These are phyloP conservation scores for Tephrocybe sp. DNA, from an alignment of 768 basidiomycete species.

Conservation along the genomic window DNA sequence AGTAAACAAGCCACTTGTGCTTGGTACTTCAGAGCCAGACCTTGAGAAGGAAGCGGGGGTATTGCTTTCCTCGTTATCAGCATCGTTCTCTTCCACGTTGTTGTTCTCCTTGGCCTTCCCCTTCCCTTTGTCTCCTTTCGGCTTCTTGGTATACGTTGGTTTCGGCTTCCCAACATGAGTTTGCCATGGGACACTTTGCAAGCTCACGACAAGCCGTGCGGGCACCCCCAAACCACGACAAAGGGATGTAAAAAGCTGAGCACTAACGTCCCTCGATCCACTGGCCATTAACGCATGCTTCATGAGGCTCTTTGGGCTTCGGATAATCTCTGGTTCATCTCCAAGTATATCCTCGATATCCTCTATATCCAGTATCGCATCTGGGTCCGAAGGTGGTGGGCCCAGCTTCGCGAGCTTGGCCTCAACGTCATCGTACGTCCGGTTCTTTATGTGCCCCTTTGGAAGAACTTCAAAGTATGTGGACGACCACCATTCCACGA, in stretches of 20 bases:
- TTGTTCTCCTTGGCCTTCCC: constrained; percentile 32
- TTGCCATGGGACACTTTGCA: constrained; percentile 94
- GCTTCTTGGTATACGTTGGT: constrained; percentile 36
- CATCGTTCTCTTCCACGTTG: constrained; percentile 29
- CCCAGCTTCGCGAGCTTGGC: constrained; percentile 33
- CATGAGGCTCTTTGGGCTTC: constrained; percentile 84
- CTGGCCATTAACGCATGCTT: constrained; percentile 81
- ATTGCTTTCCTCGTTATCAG: constrained; percentile 35
- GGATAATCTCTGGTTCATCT: constrained; percentile 65
- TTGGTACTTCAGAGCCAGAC: constrained; percentile 30
- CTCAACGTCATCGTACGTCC: constrained; percentile 76
- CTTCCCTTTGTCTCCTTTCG: constrained; percentile 33
- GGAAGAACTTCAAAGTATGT: constrained; percentile 64
- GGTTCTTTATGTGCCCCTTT: constrained; percentile 68
- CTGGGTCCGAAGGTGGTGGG: constrained; percentile 24
- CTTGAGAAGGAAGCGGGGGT: constrained; percentile 18
- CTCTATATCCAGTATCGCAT: constrained; percentile 36
- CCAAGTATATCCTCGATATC: constrained; percentile 44
- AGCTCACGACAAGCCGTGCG: constrained; percentile 80
- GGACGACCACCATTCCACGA: constrained; percentile 83
- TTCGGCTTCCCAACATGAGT: constrained; percentile 59
- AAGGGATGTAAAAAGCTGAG: constrained; percentile 88
- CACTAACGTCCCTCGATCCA: constrained; percentile 83
- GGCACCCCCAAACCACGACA: constrained; percentile 87
- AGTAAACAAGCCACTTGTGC: constrained; percentile 27